Evolutionary conservation across 805 yeast genomes (phyloP).

Genomic region (Hanseniaspora thailandica): DNA sequence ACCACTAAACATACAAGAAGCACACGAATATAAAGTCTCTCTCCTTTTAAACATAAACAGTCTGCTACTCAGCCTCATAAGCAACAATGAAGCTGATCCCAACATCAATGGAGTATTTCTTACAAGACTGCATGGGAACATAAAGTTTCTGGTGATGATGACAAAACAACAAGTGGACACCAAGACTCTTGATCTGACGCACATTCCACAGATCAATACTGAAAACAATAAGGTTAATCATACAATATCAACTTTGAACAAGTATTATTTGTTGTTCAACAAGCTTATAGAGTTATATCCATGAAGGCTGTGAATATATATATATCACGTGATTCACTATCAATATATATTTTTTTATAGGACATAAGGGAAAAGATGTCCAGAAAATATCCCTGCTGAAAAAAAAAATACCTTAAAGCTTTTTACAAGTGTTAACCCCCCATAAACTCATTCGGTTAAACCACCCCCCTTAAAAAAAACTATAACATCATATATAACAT

Average conservation of each 20-base stretch:
- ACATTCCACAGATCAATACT: slow-evolving; percentile 25
- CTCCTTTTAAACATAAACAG: slow-evolving; percentile 28
- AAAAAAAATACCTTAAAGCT: too few relatives aligned
- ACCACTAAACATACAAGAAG: slow-evolving; percentile 20
- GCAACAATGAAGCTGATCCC: slow-evolving; percentile 22
- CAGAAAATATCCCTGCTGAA: too few relatives aligned
- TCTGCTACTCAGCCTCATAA: slow-evolving; percentile 23
- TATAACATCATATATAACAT: not conserved
- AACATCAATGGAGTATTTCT: slow-evolving; percentile 13
- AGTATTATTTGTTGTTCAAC: not conserved
- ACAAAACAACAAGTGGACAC: not conserved
- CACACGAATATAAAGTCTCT: slow-evolving; percentile 27
- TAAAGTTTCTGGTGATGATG: slow-evolving; percentile 5
- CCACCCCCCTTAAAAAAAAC: not conserved
- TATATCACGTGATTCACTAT: not conserved
- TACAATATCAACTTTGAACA: not conserved
- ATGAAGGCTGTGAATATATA: not conserved
- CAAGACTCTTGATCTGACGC: not conserved
- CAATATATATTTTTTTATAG: too few relatives aligned
- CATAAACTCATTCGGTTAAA: too few relatives aligned
- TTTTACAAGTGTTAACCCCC: too few relatives aligned
- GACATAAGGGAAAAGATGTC: too few relatives aligned
- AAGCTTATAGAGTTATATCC: slow-evolving; percentile 6
- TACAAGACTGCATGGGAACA: slow-evolving; percentile 10
- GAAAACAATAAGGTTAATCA: slow-evolving; percentile 30